These are phyloP conservation scores for Strigomonas oncopelti DNA, from an alignment of 208 protist genomes.

Conservation along the genomic window DNA sequence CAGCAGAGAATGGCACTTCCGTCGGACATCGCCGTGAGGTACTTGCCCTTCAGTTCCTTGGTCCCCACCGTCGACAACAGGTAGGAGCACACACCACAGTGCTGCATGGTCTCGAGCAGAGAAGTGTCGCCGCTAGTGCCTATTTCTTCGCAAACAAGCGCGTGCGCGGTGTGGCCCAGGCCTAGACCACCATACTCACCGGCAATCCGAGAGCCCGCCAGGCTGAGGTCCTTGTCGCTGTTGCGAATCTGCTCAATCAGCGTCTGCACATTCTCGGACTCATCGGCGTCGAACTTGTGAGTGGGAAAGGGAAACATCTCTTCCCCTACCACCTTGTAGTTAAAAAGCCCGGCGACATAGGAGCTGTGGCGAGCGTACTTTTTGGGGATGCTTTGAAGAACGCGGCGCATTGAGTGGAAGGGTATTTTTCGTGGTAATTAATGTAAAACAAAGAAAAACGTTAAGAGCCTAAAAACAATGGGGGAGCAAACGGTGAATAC, in stretches of 20 bases:
- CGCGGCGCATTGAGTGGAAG: conserved; percentile 30
- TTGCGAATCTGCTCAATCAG: conserved; percentile 72
- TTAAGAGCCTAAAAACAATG: no score
- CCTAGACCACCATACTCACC: conserved; percentile 81
- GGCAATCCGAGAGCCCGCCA: conserved; percentile 65
- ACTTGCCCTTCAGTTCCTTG: conserved; percentile 78
- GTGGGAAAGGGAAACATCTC: conserved; percentile 82
- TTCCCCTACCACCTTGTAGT: conserved; percentile 60
- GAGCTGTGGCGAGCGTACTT: conserved; percentile 45
- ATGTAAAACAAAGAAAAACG: conserved; percentile 19
- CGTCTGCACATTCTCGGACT: conserved; percentile 72
- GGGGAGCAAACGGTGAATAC: no score
- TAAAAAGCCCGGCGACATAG: conserved; percentile 81
- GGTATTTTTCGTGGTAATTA: not conserved
- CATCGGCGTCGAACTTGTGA: conserved; percentile 67
- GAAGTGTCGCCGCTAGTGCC: conserved; percentile 47
- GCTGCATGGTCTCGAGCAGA: conserved; percentile 53
- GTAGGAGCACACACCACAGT: conserved; percentile 62
- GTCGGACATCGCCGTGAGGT: conserved; percentile 86
- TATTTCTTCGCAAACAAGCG: conserved; percentile 75
- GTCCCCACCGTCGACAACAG: conserved; percentile 62
- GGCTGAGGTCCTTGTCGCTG: conserved; percentile 55
- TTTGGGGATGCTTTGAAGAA: conserved; percentile 18
- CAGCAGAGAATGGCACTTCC: conserved; percentile 73
- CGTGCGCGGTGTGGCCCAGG: conserved; percentile 73